phyloP scores from a whole-genome alignment of 331 rosid genomes.

The Saraca asoca region DNA sequence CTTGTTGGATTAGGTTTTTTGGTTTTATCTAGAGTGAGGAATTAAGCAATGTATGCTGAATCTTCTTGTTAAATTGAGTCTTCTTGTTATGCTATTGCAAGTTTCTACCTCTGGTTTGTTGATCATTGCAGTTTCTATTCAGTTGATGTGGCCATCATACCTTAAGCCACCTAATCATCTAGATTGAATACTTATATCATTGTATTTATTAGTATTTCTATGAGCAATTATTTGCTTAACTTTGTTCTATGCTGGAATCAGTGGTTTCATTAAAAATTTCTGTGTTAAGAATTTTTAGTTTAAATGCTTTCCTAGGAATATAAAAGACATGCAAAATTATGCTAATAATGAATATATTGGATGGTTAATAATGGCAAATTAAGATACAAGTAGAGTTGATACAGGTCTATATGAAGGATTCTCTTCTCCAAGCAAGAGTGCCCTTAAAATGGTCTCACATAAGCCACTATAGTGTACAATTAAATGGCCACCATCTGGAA shows the following conservation, averaged over 20 bases:
- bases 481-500: slow-evolving; percentile 66
- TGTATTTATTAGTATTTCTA: slow-evolving; percentile 15
- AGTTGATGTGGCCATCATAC: neutral
- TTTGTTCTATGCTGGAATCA: too few relatives aligned
- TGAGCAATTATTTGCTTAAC: neutral
- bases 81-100: slow-evolving; percentile 20
- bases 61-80: neutral
- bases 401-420: too few relatives aligned
- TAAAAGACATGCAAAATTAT: too few relatives aligned
- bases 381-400: too few relatives aligned
- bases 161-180: slow-evolving; percentile 17
- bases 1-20: neutral
- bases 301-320: too few relatives aligned
- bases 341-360: too few relatives aligned
- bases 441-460: slow-evolving; percentile 62
- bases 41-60: neutral
- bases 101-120: neutral
- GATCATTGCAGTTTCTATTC: slow-evolving; percentile 7
- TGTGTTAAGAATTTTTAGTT: too few relatives aligned
- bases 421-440: slow-evolving; percentile 58
- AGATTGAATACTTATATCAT: neutral
- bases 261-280: too few relatives aligned
- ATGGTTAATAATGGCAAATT: too few relatives aligned
- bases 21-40: slow-evolving; percentile 7
- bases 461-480: slow-evolving; percentile 49